Percentiles rank a stretch among this genome's conserved stretches.
Evolutionary conservation across 805 yeast genomes (phyloP).

Genomic region (Teunomyces panamensis): DNA sequence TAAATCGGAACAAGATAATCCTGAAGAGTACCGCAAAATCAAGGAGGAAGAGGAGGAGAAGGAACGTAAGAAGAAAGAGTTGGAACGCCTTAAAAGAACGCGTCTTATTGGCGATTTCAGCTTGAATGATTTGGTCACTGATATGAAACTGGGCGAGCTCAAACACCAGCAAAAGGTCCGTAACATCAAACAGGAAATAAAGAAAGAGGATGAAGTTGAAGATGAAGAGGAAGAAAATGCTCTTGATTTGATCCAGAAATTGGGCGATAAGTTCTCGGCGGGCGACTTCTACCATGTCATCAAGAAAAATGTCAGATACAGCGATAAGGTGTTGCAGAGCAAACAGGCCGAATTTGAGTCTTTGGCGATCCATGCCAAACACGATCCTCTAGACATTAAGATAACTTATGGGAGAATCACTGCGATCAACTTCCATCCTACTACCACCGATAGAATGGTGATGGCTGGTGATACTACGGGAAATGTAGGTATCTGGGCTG

Average conservation of each 20-base stretch:
- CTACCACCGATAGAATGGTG: slow-evolving; percentile 55
- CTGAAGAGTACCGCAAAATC: slow-evolving; percentile 35
- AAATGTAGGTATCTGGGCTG: slow-evolving; percentile 84
- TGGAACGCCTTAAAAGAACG: slow-evolving; percentile 51
- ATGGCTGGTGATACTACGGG: slow-evolving; percentile 92
- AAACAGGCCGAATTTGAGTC: slow-evolving; percentile 54
- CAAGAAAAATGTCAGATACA: slow-evolving; percentile 20
- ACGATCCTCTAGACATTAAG: slow-evolving; percentile 68
- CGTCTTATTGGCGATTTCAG: slow-evolving; percentile 66
- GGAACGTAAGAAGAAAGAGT: slow-evolving; percentile 32
- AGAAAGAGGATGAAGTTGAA: slow-evolving; percentile 2
- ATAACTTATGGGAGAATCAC: slow-evolving; percentile 73
- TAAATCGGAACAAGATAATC: slow-evolving; percentile 46
- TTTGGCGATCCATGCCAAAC: slow-evolving; percentile 50
- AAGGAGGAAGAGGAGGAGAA: slow-evolving; percentile 36
- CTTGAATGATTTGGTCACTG: slow-evolving; percentile 55
- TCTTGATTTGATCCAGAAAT: slow-evolving; percentile 28
- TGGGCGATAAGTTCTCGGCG: slow-evolving; percentile 56
- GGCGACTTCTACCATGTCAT: slow-evolving; percentile 69
- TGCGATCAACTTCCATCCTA: slow-evolving; percentile 74
- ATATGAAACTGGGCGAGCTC: slow-evolving; percentile 34
- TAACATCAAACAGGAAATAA: slow-evolving; percentile 1
- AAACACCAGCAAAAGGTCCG: slow-evolving; percentile 28
- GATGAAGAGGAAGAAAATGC: slow-evolving; percentile 7
- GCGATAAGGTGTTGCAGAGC: slow-evolving; percentile 41